Conservation (phyloP, 257 asterid genomes). For the Solanum piurae region DNA sequence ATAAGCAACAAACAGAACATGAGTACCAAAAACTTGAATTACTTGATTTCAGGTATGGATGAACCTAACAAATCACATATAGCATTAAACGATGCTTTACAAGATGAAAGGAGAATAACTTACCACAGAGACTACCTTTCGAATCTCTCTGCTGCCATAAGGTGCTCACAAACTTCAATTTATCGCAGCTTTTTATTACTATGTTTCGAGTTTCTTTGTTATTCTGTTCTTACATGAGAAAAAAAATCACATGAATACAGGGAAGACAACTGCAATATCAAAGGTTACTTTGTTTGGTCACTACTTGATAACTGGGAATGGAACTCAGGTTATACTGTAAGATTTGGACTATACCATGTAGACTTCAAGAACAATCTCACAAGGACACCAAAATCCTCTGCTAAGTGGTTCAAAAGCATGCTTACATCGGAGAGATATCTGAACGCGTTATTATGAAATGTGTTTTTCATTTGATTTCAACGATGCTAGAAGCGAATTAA, state of each 20-base stretch:
- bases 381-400: slow-evolving; percentile 74
- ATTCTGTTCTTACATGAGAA: neutral
- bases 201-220: neutral
- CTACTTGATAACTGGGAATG: slow-evolving; percentile 95
- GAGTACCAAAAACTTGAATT: neutral
- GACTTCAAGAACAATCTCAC: slow-evolving; percentile 77
- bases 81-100: slow-evolving; percentile 27
- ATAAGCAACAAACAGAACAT: neutral
- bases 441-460: neutral
- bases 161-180: slow-evolving; percentile 15
- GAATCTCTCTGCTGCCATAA: slow-evolving; percentile 78
- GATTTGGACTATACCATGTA: slow-evolving; percentile 72
- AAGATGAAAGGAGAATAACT: slow-evolving; percentile 56
- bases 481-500: neutral
- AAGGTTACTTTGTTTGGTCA: slow-evolving; percentile 84
- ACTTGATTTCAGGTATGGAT: slow-evolving; percentile 56
- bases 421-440: slow-evolving; percentile 12
- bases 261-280: slow-evolving; percentile 54
- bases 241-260: slow-evolving; percentile 21
- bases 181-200: neutral
- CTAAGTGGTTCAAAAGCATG: slow-evolving; percentile 55
- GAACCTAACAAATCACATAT: slow-evolving; percentile 37
- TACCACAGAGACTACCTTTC: slow-evolving; percentile 72
- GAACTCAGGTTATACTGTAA: slow-evolving; percentile 79
- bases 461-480: neutral